Evolutionary conservation across 805 yeast species (phyloP), one percentile per base, ranked within the genome.

Genomic region (Candida gorgasii): DNA sequence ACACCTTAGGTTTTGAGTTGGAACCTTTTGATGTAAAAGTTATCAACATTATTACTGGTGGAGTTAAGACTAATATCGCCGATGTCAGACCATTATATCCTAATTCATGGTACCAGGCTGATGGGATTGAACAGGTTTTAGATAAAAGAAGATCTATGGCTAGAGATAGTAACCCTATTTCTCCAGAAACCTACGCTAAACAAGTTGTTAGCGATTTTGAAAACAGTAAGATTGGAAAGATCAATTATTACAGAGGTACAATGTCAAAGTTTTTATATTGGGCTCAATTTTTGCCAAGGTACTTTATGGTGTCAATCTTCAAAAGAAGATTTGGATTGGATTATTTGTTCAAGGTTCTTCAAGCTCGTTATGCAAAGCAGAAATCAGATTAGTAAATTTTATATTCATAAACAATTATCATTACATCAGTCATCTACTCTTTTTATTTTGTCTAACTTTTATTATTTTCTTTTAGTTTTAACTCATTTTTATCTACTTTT

Each of bases 21-120:
- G 77, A 78, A 56, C 85, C 88, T 3, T 82, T 84, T 52, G 85
- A 76, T 12, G 92, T 86, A 4, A 70, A 79, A 38, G 92, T 86
- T 0, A 68, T 84, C 46, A 82, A 83, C 52, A 71, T 82, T 9
- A 62, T 84, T 30, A 86, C 93, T 7, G 95, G 95, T 22, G 92
- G 86, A 27, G 93, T 86, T 22, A 64, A 66, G 16, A 84, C 93
- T 0, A 72, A 80, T 43, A 84, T 86, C 51, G 86, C 81, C 0
- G 92, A 86, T 51, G 76, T 67, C 2, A 70, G 88, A 50, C 73
- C 78, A 0, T 58, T 84, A 26, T 84, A 86, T 3, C 60, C 59
- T n/a, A 61, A 55, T 18, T 83, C 90, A 0, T 54, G 78, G 34
- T 84, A 70, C 55, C 67, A 75, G 44, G 58, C 63, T 24, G 75